Base-by-base conservation (phyloP, 331 rosid genomes). In the Dryas integrifolia region DNA sequence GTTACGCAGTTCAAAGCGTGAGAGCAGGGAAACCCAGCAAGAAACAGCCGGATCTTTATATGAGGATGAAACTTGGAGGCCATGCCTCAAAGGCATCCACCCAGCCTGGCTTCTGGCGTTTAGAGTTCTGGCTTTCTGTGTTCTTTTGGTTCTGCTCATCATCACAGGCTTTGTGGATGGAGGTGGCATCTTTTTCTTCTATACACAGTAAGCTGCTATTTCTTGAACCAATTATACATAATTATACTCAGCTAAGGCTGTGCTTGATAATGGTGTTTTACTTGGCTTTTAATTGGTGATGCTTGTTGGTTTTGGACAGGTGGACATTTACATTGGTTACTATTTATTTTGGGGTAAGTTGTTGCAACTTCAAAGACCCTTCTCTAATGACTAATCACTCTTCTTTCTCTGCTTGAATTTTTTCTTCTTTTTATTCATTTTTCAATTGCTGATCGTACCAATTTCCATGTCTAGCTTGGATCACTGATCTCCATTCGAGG, bases 81-180 rank as follows among this genome's bases (percentile, higher is more conserved):
- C 99, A 52, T 92, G 99, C 71, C 72, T 95, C 1, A 92, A 88
- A 67, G 95, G 89, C 66, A 80, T 95, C 70, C 99, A 92, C 76
- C 99, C 99, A 46, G 97, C 93, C 67, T 95, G 98, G 99, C 83
- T 95, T 7, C 78, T 95, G 82, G 96, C 86, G 45, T 90, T 88
- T 43, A 80, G 99, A 85, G 72, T 90, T 26, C 30, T 86, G 68
- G 98, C 98, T 26, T 95, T 95, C 73, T 12, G 80, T 67, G 91
- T 87, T 59, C 99, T 95, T 76, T 67, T 92, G 82, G 85, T 81
- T 16, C 88, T 95, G 45, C 98, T 95, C 77, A 67, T 79, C 50
- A 5, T 85, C 84, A 83, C 90, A 50, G 88, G 86, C 62, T 74
- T 43, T 47, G 84, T 79, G 9, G 94, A 88, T 76, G 99, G 97